Base-by-base conservation (phyloP, 2,329 filamentous ascomycete genomes). In the Neofusicoccum parvum region DNA sequence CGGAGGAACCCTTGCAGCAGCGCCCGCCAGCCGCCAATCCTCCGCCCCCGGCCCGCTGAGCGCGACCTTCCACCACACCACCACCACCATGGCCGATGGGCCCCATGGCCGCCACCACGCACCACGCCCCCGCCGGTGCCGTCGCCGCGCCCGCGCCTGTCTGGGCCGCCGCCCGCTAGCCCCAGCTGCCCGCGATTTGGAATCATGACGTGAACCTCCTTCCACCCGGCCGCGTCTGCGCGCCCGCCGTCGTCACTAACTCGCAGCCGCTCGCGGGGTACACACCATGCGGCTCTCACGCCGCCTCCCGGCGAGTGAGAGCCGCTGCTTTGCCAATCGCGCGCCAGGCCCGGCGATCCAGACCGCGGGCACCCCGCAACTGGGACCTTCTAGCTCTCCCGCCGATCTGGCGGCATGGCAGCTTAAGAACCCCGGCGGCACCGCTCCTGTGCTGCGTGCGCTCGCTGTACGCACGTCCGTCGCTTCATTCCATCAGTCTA, bases 1-100 rank as follows among this genome's bases (percentile, higher is more conserved):
- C 15, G n/a, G 43, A 60, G 41, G 43, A 60, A 46, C 56, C 56
- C 56, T 60, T 60, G 59, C 45, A 62, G 59, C 59, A 39, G 46
- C 23, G 20, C 48, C 23, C 23, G 27, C 48, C 23, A 34, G 23
- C 10, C 53, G 37, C 20, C 53, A 41, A 45, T 45, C 53, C 53
- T 43, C 59, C 59, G 39, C 27, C 36, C 46, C 59, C 59, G 45
- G 45, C 45, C 48, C 59, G 46, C 36, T 36, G 46, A 34, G 10
- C 34, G 9, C 59, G 41, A 23, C 23, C 23, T 23, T 23, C 23
- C 23, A 23, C 23, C 23, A 2, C 23, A 7, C 59, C 27, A 17
- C 34, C 27, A 5, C 51, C 51, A 39, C 34, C 51, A 49, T 49
- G 10, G 23, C 23, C 23, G 23, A 23, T 23, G 10, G 9, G 10